Evolutionary conservation across 495 filamentous ascomycete genomes (phyloP), one percentile per base, ranked within the genome.

Genomic region (Xylaria nigripes): DNA sequence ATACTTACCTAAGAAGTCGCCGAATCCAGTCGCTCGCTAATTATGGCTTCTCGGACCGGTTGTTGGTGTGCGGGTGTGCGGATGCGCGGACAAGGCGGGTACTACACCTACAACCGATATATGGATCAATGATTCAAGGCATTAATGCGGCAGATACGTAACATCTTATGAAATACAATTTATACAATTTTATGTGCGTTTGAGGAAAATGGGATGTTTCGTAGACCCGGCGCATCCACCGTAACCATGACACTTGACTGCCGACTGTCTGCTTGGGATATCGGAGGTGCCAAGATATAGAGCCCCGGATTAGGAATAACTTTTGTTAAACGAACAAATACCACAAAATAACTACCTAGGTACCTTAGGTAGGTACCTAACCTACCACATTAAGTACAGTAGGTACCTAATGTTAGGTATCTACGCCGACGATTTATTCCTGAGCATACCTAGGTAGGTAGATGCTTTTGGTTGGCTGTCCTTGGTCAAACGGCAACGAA

Each of bases 1-100:
- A 50, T n/a, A n/a, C n/a, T n/a, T n/a, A n/a, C n/a, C n/a, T n/a
- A 42, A 42, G 3, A 45, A 41, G 18, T n/a, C 45, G 25, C 34
- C 46, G 45, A 48, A 34, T 36, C 51, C 23, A 42, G 44, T 42
- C 18, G 32, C 53, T 45, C 46, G 46, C 53, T 50, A 55, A 49
- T 55, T 49, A 48, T 55, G 53, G 53, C 53, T 55, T 42, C 53
- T 55, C 53, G 53, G 53, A 55, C 53, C 53, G 53, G 53, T 27
- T 55, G 53, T 44, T 55, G 53, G 53, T 55, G 38, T 23, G 46
- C 46, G 53, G 53, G 29, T 55, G 46, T 45, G 46, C 53, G 53
- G 53, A 46, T 49, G 53, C 38, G 46, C 53, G 53, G 53, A 45
- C 53, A 55, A 50, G 38, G 40, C 53, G 53, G 53, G 53, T 55